These are phyloP conservation scores for Albifimbria verrucaria DNA, from an alignment of 2,329 filamentous ascomycete genomes.

Conservation along the genomic window DNA sequence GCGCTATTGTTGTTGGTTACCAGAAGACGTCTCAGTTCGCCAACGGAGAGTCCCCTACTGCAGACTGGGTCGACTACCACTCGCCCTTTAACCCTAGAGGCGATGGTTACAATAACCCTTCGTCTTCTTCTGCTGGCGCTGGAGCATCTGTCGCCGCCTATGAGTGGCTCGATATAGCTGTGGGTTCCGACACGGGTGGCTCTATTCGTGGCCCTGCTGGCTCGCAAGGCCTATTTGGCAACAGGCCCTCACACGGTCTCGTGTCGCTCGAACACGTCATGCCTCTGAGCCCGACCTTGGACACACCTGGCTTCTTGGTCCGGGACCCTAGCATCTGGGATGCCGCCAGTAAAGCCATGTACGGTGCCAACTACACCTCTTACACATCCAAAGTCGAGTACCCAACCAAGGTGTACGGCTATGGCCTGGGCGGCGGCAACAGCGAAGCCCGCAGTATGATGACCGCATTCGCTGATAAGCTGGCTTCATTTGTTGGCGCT, in stretches of 20 bases:
- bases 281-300: slow-evolving; percentile 36
- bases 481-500: slow-evolving; percentile 23
- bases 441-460: slow-evolving; percentile 16
- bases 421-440: slow-evolving; percentile 9
- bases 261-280: slow-evolving; percentile 38
- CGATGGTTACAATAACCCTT: slow-evolving; percentile 44
- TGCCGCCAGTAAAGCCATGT: slow-evolving; percentile 25
- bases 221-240: slow-evolving; percentile 42
- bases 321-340: slow-evolving; percentile 33
- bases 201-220: slow-evolving; percentile 42
- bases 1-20: slow-evolving; percentile 49
- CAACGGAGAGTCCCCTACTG: slow-evolving; percentile 37
- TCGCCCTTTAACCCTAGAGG: slow-evolving; percentile 42
- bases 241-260: slow-evolving; percentile 32
- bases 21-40: slow-evolving; percentile 47
- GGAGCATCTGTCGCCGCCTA: slow-evolving; percentile 37
- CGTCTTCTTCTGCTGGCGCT: slow-evolving; percentile 41
- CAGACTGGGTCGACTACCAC: slow-evolving; percentile 42
- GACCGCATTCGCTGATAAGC: slow-evolving; percentile 21
- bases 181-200: slow-evolving; percentile 43
- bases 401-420: slow-evolving; percentile 25
- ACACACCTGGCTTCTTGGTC: slow-evolving; percentile 41
- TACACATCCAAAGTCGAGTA: slow-evolving; percentile 20
- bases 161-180: slow-evolving; percentile 41
- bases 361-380: slow-evolving; percentile 30